Percentiles rank a stretch among this genome's conserved stretches.
Conservation (phyloP, 305 asterid species). For the Solanum hybrid region DNA sequence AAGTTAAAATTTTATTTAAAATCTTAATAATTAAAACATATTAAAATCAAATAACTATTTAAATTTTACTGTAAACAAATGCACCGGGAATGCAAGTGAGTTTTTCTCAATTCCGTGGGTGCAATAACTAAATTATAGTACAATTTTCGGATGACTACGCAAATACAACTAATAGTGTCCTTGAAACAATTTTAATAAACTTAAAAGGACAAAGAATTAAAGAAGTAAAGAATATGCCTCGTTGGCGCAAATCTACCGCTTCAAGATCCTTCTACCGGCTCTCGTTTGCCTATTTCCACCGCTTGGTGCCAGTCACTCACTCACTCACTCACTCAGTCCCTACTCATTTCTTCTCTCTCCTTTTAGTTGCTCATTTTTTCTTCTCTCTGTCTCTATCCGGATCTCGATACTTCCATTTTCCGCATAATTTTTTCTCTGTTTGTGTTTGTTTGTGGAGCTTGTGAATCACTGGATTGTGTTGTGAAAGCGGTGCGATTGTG, state of each 20-base stretch:
- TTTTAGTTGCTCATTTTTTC: not conserved
- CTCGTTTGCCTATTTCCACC: not conserved
- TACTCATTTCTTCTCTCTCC: not conserved
- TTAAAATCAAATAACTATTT: not conserved
- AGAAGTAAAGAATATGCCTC: constrained; percentile 2
- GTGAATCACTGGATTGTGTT: not conserved
- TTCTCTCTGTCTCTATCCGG: not conserved
- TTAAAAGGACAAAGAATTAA: not conserved
- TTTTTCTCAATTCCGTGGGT: not conserved
- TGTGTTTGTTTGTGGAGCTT: not conserved
- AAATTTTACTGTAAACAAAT: not conserved
- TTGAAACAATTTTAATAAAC: not conserved
- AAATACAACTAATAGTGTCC: not conserved
- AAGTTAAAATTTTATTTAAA: not conserved
- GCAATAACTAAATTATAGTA: not conserved
- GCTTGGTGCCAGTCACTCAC: constrained; percentile 2
- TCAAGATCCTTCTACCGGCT: constrained; percentile 5
- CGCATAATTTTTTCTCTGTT: not conserved
- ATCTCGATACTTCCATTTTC: not conserved
- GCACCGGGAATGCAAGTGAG: not conserved
- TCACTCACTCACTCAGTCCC: not conserved
- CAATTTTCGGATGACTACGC: not conserved
- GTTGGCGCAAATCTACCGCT: constrained; percentile 5
- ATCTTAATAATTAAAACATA: not conserved
- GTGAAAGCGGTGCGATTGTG: not conserved